Base-by-base conservation (phyloP, 805 yeast genomes). In the Priceomyces fermenticarens region DNA sequence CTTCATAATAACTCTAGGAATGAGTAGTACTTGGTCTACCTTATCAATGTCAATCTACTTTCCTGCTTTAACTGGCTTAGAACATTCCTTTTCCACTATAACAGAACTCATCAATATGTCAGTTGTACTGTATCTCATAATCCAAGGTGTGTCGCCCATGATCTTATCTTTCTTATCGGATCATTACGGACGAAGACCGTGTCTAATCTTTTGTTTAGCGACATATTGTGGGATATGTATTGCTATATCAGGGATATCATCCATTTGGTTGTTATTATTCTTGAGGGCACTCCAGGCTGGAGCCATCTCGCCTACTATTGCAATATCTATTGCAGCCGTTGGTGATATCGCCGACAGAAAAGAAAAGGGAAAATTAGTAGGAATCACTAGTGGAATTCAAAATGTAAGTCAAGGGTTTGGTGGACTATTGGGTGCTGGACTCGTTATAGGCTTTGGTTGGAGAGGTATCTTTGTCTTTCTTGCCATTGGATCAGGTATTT, bases 401-500 rank as follows among this genome's bases (percentile, higher is more conserved):
- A 69, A 84, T 30, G 48, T 83, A 9, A 95, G 93, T 2, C 84
- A 81, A 51, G 88, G 85, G 1, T 70, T 87, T 45, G 89, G 93
- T 11, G 88, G 93, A 0, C 64, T 88, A 13, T 62, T 88, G 15
- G 55, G 85, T 70, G 67, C 78, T 3, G 72, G 75, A 14, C 34
- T 62, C 12, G 50, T 55, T 3, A 32, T 52, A 12, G 36, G 53
- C n/a, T 62, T 55, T 51, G 53, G 51, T 14, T 88, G 96, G 95
- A 68, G 88, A 45, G 80, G 88, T 0, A 74, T 81, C 10, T 83
- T 84, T 50, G 82, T 87, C 81, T 83, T 85, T 44, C 60, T 85
- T 38, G 78, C 84, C 1, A 78, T 83, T 16, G 77, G 81, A 5
- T 74, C 81, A 23, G 81, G 81, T 3, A 38, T 60, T 2, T 62